Conservation (phyloP, 257 asterid species). For the Solanum clarkiae region DNA sequence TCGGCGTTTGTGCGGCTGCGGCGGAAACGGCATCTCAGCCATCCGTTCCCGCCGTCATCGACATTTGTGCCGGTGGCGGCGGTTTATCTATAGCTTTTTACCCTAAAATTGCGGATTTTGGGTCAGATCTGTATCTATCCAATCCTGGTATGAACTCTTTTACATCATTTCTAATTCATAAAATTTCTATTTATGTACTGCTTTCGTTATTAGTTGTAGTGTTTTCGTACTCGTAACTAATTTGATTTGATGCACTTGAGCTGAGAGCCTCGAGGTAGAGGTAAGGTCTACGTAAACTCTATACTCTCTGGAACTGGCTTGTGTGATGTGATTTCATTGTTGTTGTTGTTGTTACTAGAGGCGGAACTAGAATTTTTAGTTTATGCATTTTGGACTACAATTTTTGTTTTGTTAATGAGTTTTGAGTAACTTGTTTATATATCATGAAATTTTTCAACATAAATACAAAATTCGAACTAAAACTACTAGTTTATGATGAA, state of each 20-base stretch:
- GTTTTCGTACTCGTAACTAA: too few relatives aligned
- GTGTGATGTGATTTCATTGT: neutral
- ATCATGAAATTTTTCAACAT: too few relatives aligned
- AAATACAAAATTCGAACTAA: too few relatives aligned
- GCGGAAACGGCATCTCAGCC: neutral
- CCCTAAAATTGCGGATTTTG: neutral
- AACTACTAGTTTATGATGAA: too few relatives aligned
- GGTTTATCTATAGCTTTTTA: neutral
- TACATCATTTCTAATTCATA: neutral
- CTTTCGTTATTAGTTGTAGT: neutral
- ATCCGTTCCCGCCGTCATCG: neutral
- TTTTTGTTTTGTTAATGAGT: too few relatives aligned
- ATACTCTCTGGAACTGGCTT: neutral
- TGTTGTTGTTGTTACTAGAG: neutral
- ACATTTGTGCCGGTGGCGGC: neutral
- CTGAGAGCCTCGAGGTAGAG: neutral
- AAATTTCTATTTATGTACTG: neutral
- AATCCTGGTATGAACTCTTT: neutral
- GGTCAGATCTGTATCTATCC: neutral
- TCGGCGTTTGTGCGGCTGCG: neutral
- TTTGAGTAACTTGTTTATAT: too few relatives aligned
- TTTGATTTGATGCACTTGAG: neutral
- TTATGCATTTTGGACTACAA: too few relatives aligned
- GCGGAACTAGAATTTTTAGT: neutral
- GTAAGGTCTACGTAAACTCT: neutral